These are phyloP conservation scores for Auriscalpium microsporum DNA, from an alignment of 768 basidiomycete genomes.

Conservation along the genomic window DNA sequence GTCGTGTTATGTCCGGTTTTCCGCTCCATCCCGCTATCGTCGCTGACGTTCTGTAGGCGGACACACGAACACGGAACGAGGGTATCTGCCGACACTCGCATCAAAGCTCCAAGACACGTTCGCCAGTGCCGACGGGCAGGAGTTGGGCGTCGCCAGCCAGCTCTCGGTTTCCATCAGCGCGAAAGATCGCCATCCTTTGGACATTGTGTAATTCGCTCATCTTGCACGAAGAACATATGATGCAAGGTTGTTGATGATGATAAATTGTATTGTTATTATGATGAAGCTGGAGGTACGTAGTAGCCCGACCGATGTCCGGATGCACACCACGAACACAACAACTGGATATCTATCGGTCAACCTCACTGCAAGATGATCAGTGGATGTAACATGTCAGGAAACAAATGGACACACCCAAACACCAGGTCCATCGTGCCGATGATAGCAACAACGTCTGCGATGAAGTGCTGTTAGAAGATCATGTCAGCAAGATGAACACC, in stretches of 20 bases:
- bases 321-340: neutral
- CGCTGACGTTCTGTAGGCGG: constrained; percentile 43
- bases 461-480: constrained; percentile 55
- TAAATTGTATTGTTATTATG: neutral
- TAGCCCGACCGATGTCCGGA: neutral
- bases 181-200: constrained; percentile 67
- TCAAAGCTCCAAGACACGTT: constrained; percentile 51
- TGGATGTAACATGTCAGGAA: neutral
- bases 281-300: too few relatives aligned
- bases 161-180: constrained; percentile 65
- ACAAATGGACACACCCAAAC: constrained; percentile 64
- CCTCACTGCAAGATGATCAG: constrained; percentile 27
- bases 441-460: constrained; percentile 92
- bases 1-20: constrained; percentile 71
- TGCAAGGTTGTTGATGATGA: neutral
- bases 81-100: constrained; percentile 74
- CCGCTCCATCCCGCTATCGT: neutral
- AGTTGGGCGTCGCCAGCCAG: constrained; percentile 17
- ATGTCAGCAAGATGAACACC: constrained; percentile 1
- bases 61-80: constrained; percentile 93
- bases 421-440: constrained; percentile 99
- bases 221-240: neutral
- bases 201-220: constrained; percentile 37
- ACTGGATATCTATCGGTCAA: constrained; percentile 29
- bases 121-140: constrained; percentile 28